phyloP scores from a whole-genome alignment of 306 rosid genomes.

The Echinosophora koreensis region DNA sequence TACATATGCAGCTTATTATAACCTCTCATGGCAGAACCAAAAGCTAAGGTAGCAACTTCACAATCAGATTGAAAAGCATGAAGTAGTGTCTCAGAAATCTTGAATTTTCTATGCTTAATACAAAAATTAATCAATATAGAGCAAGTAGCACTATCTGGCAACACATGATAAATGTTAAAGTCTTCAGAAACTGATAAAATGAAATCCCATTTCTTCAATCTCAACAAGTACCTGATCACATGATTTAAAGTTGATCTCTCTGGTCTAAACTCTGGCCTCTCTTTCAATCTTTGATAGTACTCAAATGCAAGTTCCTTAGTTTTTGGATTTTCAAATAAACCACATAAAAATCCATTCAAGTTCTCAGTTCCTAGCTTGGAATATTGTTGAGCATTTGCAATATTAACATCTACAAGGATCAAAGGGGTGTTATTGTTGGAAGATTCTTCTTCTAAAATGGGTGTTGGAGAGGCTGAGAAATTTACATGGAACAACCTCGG shows the following conservation, averaged over 20 bases:
- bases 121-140: slow-evolving; percentile 63
- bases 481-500: slow-evolving; percentile 45
- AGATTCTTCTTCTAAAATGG: slow-evolving; percentile 60
- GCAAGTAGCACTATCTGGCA: slow-evolving; percentile 67
- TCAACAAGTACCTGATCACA: slow-evolving; percentile 69
- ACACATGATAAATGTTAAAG: slow-evolving; percentile 56
- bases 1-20: slow-evolving; percentile 82
- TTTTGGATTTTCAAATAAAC: slow-evolving; percentile 57
- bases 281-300: slow-evolving; percentile 63
- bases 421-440: slow-evolving; percentile 41
- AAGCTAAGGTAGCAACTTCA: slow-evolving; percentile 55
- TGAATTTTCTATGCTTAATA: slow-evolving; percentile 68
- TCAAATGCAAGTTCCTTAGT: slow-evolving; percentile 59
- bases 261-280: slow-evolving; percentile 64
- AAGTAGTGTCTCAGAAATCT: slow-evolving; percentile 55
- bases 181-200: slow-evolving; percentile 59
- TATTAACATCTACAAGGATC: slow-evolving; percentile 45
- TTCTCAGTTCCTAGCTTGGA: slow-evolving; percentile 48
- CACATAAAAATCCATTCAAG: slow-evolving; percentile 59
- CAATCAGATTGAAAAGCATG: slow-evolving; percentile 44
- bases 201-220: slow-evolving; percentile 61
- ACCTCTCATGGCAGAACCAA: slow-evolving; percentile 63
- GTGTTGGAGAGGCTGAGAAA: slow-evolving; percentile 61
- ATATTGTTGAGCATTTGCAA: slow-evolving; percentile 31
- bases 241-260: slow-evolving; percentile 56